These are phyloP conservation scores for Ciborinia camelliae DNA, from an alignment of 2,329 filamentous ascomycete genomes.

Conservation along the genomic window DNA sequence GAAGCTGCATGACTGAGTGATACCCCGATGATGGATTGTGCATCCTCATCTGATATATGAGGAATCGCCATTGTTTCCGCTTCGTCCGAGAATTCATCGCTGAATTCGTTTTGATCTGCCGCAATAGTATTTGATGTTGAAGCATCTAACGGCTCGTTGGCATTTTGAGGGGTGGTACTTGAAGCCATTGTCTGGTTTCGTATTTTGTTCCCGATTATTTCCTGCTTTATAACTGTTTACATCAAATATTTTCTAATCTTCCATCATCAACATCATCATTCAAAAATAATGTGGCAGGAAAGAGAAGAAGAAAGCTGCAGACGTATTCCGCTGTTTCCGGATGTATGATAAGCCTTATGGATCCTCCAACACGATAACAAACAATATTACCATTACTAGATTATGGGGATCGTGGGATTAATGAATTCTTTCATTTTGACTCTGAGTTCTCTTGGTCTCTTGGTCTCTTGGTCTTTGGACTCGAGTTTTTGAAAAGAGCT, in stretches of 20 bases:
- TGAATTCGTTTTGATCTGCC: conserved; percentile 19
- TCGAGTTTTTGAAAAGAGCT: not conserved
- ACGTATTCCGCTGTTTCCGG: conserved; percentile 11
- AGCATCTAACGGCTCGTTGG: not conserved
- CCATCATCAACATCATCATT: not conserved
- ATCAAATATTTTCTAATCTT: not conserved
- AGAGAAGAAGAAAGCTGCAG: not conserved
- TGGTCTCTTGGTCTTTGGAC: too few relatives aligned
- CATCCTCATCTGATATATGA: conserved; percentile 47
- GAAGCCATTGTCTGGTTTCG: conserved; percentile 16
- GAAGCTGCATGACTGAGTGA: conserved; percentile 56
- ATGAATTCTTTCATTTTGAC: not conserved
- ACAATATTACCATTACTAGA: not conserved
- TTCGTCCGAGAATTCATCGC: conserved; percentile 25
- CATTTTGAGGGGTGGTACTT: not conserved
- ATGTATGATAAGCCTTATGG: conserved; percentile 16
- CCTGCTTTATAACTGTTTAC: conserved; percentile 1
- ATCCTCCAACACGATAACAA: not conserved
- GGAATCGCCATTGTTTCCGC: conserved; percentile 27
- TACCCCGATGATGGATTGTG: conserved; percentile 57
- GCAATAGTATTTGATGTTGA: conserved; percentile 17
- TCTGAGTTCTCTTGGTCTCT: too few relatives aligned
- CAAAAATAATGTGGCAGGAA: conserved; percentile 7
- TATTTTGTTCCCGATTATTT: conserved; percentile 15
- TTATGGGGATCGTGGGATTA: not conserved